Conservation (phyloP, 2,329 filamentous ascomycete genomes). For the Ophiostoma angusticollis region DNA sequence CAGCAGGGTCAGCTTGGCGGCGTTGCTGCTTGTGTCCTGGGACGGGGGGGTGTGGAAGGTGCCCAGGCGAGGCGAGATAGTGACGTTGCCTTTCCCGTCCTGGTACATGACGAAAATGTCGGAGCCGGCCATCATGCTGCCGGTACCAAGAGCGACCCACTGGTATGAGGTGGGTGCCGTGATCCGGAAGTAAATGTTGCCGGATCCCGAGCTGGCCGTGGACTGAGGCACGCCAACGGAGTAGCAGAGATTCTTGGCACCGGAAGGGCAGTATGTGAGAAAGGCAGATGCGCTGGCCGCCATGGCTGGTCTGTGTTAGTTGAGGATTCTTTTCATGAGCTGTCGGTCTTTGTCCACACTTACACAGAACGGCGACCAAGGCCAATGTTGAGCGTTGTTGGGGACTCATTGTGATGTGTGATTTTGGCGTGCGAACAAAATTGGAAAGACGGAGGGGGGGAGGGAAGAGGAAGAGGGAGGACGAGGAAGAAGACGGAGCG, state of each 20-base stretch:
- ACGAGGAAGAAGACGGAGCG: no score
- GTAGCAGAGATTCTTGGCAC: conserved; percentile 35
- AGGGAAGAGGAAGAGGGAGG: neutral
- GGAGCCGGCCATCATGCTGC: conserved; percentile 38
- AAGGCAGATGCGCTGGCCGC: conserved; percentile 2
- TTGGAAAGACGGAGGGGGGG: no score
- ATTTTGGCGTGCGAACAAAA: no score
- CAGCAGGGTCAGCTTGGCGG: conserved; percentile 38
- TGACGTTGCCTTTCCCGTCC: conserved; percentile 45
- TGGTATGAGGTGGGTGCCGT: conserved; percentile 36
- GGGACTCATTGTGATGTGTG: neutral
- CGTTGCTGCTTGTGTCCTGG: conserved; percentile 26
- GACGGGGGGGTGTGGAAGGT: conserved; percentile 34
- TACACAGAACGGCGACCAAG: conserved; percentile 1
- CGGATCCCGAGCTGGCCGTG: conserved; percentile 33
- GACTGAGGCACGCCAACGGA: conserved; percentile 40
- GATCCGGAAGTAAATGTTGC: conserved; percentile 50
- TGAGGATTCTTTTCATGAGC: neutral
- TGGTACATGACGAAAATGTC: conserved; percentile 53
- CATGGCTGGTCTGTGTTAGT: conserved; percentile 5
- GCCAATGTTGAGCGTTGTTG: neutral
- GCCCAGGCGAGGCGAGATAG: conserved; percentile 43
- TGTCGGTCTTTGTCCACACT: neutral
- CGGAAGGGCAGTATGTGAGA: conserved; percentile 26
- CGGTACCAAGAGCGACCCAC: conserved; percentile 49